Evolutionary conservation across 768 basidiomycete species (phyloP), one percentile per base, ranked within the genome.

Genomic region (Exidia glandulosa): DNA sequence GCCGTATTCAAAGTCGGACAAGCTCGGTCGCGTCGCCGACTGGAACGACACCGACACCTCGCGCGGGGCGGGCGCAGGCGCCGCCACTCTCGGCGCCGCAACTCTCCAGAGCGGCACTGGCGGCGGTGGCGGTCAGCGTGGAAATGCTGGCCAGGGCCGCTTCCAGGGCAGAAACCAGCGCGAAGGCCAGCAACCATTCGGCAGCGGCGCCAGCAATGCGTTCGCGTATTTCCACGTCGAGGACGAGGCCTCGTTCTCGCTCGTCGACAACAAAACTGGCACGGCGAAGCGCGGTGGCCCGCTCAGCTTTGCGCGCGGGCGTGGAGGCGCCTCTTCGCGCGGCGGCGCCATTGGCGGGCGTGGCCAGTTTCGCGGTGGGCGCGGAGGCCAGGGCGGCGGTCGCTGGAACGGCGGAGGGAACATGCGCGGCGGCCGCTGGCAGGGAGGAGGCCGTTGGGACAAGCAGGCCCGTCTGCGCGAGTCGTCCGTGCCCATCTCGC

Each of bases 221-320:
- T 97, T 97, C 69, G 90, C 92, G 6, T 96, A 95, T 74, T 94
- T 94, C 78, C 94, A 97, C 73, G 94, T 90, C 60, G 96, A 98
- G 73, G 96, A 99, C 68, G 96, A 99, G 74, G 88, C 92, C 5
- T 88, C 86, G 56, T 99, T 99, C 80, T 94, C 92, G 25, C 79
- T 99, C 56, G 96, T 99, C 55, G 94, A 97, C 69, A 92, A 86
- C 71, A 94, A 91, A 74, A 69, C 83, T 50, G 76, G 82, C 41
- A 76, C 84, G 50, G 79, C 84, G 33, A 83, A 89, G 64, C 81
- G 88, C 50, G 88, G 90, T n/a, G 79, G 81, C 33, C 73, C 74
- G 6, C 86, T 56, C 19, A 63, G 67, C 47, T 65, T 87, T 64
- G 72, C 71, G 37, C 79, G 85, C 59, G 85, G 76, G 58, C 54